Conservation (phyloP, 495 filamentous ascomycete genomes). For the Penicillium soppii region DNA sequence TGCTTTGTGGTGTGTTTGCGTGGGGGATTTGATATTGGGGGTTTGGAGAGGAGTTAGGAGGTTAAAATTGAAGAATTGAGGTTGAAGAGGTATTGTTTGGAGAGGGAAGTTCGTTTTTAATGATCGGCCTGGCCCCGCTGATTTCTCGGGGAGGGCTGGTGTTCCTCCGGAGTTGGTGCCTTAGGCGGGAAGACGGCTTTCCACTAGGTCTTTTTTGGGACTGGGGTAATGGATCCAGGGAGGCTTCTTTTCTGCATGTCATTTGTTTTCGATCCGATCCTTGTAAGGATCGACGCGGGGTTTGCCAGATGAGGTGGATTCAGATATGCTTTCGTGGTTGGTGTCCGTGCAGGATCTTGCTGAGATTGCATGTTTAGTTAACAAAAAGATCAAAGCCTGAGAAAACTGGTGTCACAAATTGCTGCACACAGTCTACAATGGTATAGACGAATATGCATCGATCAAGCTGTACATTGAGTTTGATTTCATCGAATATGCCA, state of each 20-base stretch:
- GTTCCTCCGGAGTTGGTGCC: slow-evolving; percentile 26
- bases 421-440: no score
- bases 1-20: slow-evolving; percentile 13
- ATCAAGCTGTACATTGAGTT: background rate
- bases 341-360: no score
- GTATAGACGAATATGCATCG: no score
- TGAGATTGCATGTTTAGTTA: no score
- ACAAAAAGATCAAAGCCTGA: background rate
- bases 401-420: no score
- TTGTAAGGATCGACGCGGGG: background rate
- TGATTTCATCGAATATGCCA: slow-evolving; percentile 3
- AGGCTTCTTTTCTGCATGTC: slow-evolving; percentile 6
- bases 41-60: background rate
- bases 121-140: slow-evolving; percentile 28
- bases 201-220: background rate
- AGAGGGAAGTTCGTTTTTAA: slow-evolving; percentile 11
- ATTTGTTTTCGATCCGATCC: background rate
- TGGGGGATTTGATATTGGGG: background rate
- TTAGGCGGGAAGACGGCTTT: slow-evolving; percentile 14
- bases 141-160: slow-evolving; percentile 30
- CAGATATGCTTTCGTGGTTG: no score
- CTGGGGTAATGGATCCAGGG: background rate
- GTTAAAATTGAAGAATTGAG: slow-evolving; percentile 9
- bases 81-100: slow-evolving; percentile 1
- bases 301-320: no score